A percentile compares a stretch with the other conserved stretches of the same genome.
phyloP scores from a whole-genome alignment of 306 rosid species.

The Pyrus betulifolia region DNA sequence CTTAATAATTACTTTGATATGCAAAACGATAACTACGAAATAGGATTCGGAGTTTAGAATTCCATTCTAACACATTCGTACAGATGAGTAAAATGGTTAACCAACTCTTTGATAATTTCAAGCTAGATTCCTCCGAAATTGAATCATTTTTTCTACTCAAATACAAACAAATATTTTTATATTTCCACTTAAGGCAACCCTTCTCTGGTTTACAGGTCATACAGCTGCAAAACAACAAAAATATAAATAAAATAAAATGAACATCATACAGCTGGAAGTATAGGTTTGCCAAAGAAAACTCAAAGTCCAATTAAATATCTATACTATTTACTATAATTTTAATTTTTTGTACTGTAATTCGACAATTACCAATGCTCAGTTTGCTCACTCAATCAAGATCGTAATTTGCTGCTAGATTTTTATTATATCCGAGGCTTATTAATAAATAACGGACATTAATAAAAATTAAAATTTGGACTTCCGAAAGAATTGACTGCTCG shows the following conservation, averaged over 20 bases:
- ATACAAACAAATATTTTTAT: too few species aligned
- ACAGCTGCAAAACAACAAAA: conserved; percentile 22
- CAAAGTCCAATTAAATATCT: neutral
- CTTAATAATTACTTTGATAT: too few species aligned
- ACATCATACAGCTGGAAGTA: conserved; percentile 47
- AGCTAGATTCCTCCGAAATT: neutral
- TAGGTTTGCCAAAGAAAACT: neutral
- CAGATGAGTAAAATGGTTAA: too few species aligned
- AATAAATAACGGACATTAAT: neutral
- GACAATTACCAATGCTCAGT: neutral
- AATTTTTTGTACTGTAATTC: conserved; percentile 17
- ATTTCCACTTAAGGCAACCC: neutral
- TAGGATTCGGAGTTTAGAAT: too few species aligned
- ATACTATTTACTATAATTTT: neutral
- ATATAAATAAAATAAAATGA: neutral
- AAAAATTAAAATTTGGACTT: neutral
- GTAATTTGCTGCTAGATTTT: conserved; percentile 12
- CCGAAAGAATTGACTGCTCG: too few species aligned
- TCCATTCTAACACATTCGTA: neutral
- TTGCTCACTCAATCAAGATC: conserved; percentile 9
- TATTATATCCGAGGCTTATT: neutral
- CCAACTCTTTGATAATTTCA: neutral
- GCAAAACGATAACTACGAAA: too few species aligned
- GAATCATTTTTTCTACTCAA: too few species aligned
- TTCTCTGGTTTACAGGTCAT: neutral